Conservation (phyloP, 345 rosid species). For the Chamaenerion angustifolium region DNA sequence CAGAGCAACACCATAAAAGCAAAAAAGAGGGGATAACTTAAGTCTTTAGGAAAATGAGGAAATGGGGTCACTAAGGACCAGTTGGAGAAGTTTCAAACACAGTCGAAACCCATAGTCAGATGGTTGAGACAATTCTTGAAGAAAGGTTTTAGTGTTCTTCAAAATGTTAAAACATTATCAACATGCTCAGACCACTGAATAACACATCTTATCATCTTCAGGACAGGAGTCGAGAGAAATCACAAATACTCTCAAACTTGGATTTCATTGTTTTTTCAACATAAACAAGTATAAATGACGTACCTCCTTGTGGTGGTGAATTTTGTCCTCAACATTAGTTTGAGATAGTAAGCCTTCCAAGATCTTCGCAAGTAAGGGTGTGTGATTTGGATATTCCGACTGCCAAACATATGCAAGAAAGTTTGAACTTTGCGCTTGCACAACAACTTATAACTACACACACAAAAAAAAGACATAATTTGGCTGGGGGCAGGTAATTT, state of each 20-base stretch:
- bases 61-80: slow-evolving; percentile 1
- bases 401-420: slow-evolving; percentile 23
- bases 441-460: too few relatives aligned
- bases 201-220: too few relatives aligned
- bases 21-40: neutral
- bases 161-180: too few relatives aligned
- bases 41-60: neutral
- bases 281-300: neutral
- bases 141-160: neutral
- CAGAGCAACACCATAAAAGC: too few relatives aligned
- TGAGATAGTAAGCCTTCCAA: slow-evolving; percentile 65
- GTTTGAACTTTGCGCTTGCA: slow-evolving; percentile 5
- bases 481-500: slow-evolving; percentile 1
- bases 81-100: neutral
- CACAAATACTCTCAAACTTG: too few relatives aligned
- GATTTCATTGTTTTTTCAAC: too few relatives aligned
- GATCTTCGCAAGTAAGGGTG: slow-evolving; percentile 73
- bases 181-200: too few relatives aligned
- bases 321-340: slow-evolving; percentile 48
- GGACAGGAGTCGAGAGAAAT: too few relatives aligned
- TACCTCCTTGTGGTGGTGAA: slow-evolving; percentile 53
- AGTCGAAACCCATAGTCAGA: too few relatives aligned
- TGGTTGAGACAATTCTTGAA: neutral
- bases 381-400: slow-evolving; percentile 70
- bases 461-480: too few relatives aligned